A percentile compares a stretch with the other conserved stretches of the same genome.
Conservation (phyloP, 108 stramenopile species). For the Conticribra weissflogii region DNA sequence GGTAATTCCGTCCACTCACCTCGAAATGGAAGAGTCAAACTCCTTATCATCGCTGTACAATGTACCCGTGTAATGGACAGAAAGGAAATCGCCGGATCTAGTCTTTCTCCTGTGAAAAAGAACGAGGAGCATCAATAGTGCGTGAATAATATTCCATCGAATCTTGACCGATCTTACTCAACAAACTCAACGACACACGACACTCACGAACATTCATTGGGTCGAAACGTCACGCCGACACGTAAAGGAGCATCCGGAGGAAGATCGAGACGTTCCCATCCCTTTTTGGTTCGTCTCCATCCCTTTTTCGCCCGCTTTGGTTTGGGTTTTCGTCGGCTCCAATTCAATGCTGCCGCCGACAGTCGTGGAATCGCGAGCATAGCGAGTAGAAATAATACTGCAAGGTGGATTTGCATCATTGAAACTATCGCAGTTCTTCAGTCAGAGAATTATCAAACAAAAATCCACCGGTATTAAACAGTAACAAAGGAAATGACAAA, state of each 20-base stretch:
- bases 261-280: conserved; percentile 25
- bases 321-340: conserved; percentile 13
- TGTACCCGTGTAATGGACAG: conserved; percentile 50
- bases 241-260: conserved; percentile 17
- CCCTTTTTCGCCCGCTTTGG: conserved; percentile 32
- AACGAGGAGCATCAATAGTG: not conserved
- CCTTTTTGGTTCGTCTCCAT: conserved; percentile 18
- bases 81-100: conserved; percentile 39
- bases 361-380: not conserved
- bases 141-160: not conserved
- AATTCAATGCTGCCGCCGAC: conserved; percentile 2
- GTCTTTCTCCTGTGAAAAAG: conserved; percentile 9
- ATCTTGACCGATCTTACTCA: not conserved
- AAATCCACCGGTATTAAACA: too few species aligned
- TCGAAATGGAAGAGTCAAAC: conserved; percentile 46
- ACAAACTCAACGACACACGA: not conserved
- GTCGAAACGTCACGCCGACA: conserved; percentile 31
- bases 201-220: conserved; percentile 15
- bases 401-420: not conserved
- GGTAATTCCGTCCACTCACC: too few species aligned
- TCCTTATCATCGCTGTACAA: conserved; percentile 40
- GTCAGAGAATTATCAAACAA: not conserved
- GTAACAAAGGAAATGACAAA: too few species aligned
- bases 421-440: not conserved
- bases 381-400: not conserved